These are phyloP conservation scores for Aspergillus unguis DNA, from an alignment of 2,329 filamentous ascomycete species.

Conservation along the genomic window DNA sequence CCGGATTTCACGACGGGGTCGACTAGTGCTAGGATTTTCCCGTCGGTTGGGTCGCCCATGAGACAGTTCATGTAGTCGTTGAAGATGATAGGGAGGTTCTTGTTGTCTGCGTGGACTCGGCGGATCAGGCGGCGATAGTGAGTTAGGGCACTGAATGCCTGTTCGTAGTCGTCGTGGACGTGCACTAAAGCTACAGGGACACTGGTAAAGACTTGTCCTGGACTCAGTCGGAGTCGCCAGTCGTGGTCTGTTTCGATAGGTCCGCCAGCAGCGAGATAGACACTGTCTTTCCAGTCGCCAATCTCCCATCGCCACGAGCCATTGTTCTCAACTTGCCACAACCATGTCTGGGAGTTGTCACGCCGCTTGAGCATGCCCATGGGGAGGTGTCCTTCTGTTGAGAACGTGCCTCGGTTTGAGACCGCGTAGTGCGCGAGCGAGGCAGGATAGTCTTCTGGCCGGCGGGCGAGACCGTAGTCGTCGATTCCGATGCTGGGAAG, in stretches of 20 bases:
- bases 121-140: constrained; percentile 31
- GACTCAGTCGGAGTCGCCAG: constrained; percentile 25
- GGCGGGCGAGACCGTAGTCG: constrained; percentile 21
- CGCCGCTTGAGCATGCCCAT: constrained; percentile 28
- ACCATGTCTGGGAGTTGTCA: constrained; percentile 26
- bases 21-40: constrained; percentile 33
- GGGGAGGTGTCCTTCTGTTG: constrained; percentile 27
- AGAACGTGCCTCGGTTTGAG: constrained; percentile 30
- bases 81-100: constrained; percentile 33
- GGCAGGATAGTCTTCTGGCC: constrained; percentile 17
- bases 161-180: constrained; percentile 20
- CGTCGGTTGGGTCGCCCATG: constrained; percentile 37
- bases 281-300: constrained; percentile 32
- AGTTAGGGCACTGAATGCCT: constrained; percentile 28
- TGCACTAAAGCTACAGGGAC: constrained; percentile 25
- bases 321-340: constrained; percentile 39
- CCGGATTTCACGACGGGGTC: constrained; percentile 26
- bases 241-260: constrained; percentile 28
- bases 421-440: constrained; percentile 22
- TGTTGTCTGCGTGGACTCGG: constrained; percentile 29
- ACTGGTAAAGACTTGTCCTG: constrained; percentile 23
- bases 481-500: constrained; percentile 30
- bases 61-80: constrained; percentile 44
- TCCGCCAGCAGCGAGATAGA: constrained; percentile 31
- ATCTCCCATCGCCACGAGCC: constrained; percentile 39